Conservation (phyloP, 176 grass and related monocot genomes). For the Rhynchospora breviuscula region DNA sequence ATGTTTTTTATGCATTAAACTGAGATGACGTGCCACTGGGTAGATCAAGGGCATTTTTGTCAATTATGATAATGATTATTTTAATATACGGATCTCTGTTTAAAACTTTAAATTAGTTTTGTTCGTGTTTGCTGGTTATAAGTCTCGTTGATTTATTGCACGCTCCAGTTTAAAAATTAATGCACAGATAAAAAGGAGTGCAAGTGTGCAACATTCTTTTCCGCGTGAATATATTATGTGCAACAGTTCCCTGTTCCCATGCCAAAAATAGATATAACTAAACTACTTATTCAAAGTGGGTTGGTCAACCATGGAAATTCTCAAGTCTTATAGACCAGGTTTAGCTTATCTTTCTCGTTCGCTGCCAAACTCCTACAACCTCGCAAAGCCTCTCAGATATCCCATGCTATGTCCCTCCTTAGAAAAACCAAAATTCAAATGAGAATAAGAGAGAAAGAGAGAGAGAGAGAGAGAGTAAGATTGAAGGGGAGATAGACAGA, state of each 20-base stretch:
- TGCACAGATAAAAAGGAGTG: background rate
- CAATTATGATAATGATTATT: too few species aligned
- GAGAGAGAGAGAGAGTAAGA: constrained; percentile 15
- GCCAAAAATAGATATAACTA: background rate
- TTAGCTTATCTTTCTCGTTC: constrained; percentile 1
- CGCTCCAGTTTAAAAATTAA: too few species aligned
- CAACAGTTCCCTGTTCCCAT: background rate
- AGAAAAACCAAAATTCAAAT: constrained; percentile 8
- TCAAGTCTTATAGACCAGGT: background rate
- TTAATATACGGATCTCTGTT: too few species aligned
- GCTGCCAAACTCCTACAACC: background rate
- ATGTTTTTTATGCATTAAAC: too few species aligned
- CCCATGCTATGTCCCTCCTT: background rate
- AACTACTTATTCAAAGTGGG: background rate
- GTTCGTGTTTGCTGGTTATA: too few species aligned
- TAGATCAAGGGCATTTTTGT: too few species aligned
- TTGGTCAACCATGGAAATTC: background rate
- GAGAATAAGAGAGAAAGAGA: background rate
- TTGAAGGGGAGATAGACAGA: background rate
- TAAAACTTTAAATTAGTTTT: too few species aligned
- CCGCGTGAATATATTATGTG: background rate
- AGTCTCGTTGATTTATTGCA: too few species aligned
- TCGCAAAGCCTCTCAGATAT: background rate
- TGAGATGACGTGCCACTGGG: too few species aligned
- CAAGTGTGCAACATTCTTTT: background rate